phyloP scores from a whole-genome alignment of 1,139 yeast genomes.

The Barnettozyma hawaiiensis region DNA sequence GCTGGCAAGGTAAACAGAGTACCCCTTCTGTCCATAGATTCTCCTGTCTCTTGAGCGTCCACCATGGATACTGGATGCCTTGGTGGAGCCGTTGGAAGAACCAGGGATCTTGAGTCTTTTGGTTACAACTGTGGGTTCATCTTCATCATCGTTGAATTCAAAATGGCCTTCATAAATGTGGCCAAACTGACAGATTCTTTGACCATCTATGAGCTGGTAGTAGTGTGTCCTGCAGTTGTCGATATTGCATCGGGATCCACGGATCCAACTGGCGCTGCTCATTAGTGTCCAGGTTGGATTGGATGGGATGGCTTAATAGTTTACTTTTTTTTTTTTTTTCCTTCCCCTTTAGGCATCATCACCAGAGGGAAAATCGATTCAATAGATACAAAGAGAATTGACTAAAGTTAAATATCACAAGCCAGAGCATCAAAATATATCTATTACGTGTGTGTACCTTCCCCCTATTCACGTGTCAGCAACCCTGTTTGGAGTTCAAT shows the following conservation, averaged over 20 bases:
- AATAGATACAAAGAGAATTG: too few relatives aligned
- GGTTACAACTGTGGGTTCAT: slow-evolving; percentile 46
- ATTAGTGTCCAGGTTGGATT: background rate
- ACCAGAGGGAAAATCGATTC: too few relatives aligned
- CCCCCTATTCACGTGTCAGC: slow-evolving; percentile 7
- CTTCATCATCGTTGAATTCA: slow-evolving; percentile 75
- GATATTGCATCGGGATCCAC: slow-evolving; percentile 81
- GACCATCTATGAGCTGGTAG: slow-evolving; percentile 71
- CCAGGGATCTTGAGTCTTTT: slow-evolving; percentile 47
- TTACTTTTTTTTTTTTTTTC: background rate
- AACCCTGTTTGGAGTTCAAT: slow-evolving; percentile 20
- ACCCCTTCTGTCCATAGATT: slow-evolving; percentile 41
- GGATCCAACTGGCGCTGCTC: slow-evolving; percentile 5
- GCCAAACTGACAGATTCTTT: slow-evolving; percentile 79
- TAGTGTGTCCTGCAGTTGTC: slow-evolving; percentile 80
- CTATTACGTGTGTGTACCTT: too few relatives aligned
- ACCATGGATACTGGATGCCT: background rate
- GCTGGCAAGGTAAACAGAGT: slow-evolving; percentile 41
- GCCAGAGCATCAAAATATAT: too few relatives aligned
- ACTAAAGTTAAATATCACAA: too few relatives aligned
- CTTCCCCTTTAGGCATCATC: too few relatives aligned
- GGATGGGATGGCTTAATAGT: too few relatives aligned
- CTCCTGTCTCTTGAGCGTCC: slow-evolving; percentile 8
- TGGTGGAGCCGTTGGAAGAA: slow-evolving; percentile 21
- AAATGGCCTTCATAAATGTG: slow-evolving; percentile 81